Percentiles rank a stretch among this genome's conserved stretches.
These are phyloP conservation scores for Xylaria flabelliformis DNA, from an alignment of 495 filamentous ascomycete species.

Conservation along the genomic window DNA sequence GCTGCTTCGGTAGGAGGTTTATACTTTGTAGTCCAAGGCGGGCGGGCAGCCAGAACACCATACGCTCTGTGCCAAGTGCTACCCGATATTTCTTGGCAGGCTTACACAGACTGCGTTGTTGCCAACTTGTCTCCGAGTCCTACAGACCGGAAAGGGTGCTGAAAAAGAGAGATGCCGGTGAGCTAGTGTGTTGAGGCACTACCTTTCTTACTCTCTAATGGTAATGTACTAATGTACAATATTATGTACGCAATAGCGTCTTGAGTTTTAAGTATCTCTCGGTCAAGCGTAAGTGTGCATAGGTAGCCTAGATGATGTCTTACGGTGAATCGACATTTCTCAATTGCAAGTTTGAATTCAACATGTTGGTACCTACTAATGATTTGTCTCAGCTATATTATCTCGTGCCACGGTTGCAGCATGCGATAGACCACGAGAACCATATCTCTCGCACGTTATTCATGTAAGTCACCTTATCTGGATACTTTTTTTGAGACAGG, in stretches of 20 bases:
- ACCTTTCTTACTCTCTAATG: not conserved
- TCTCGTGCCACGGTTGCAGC: not conserved
- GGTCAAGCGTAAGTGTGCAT: no score
- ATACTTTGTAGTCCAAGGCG: not conserved
- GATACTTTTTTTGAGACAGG: conserved; percentile 3
- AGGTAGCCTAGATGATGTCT: not conserved
- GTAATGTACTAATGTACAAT: not conserved
- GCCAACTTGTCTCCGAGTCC: conserved; percentile 13
- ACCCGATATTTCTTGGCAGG: conserved; percentile 8
- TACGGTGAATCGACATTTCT: not conserved
- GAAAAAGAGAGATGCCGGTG: not conserved
- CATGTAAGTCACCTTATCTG: conserved; percentile 9
- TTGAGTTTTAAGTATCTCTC: not conserved
- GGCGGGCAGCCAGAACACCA: not conserved
- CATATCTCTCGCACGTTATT: conserved; percentile 2
- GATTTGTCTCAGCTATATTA: conserved; percentile 11
- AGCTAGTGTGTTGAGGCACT: not conserved
- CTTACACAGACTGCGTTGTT: not conserved
- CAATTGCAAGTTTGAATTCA: not conserved
- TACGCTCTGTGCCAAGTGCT: conserved; percentile 12
- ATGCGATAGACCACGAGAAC: not conserved
- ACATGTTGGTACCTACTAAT: not conserved
- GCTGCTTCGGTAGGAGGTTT: not conserved
- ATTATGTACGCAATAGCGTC: not conserved
- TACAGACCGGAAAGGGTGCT: not conserved